phyloP scores from a whole-genome alignment of 208 protist genomes.

The Acanthamoeba royreba region DNA sequence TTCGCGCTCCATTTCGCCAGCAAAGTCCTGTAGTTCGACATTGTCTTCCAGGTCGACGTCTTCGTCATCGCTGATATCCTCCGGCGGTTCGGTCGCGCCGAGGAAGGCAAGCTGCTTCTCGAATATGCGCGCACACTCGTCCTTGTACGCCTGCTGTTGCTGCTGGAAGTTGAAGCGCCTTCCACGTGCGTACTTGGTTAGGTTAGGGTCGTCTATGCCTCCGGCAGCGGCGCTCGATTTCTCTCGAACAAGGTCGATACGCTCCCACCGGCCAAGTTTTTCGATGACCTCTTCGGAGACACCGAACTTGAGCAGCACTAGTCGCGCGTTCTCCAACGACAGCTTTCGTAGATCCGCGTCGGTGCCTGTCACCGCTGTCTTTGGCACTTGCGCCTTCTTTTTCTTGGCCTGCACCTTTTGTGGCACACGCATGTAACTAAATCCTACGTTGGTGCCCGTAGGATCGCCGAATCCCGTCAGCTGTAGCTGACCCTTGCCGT shows the following conservation, averaged over 20 bases:
- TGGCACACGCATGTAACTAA: slow-evolving; percentile 57
- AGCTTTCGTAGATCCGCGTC: slow-evolving; percentile 71
- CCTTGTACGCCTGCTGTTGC: slow-evolving; percentile 60
- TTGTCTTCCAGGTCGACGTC: slow-evolving; percentile 19
- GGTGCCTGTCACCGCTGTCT: slow-evolving; percentile 68
- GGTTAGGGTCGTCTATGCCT: slow-evolving; percentile 9
- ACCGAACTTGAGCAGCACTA: slow-evolving; percentile 54
- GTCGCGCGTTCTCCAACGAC: slow-evolving; percentile 48
- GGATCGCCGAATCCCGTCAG: slow-evolving; percentile 63
- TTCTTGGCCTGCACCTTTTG: slow-evolving; percentile 54
- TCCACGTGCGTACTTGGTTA: slow-evolving; percentile 68
- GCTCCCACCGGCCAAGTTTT: slow-evolving; percentile 62
- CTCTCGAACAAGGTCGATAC: slow-evolving; percentile 62
- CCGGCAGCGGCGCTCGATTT: slow-evolving; percentile 60
- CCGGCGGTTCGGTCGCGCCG: background rate
- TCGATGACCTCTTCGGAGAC: slow-evolving; percentile 58
- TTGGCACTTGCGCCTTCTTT: slow-evolving; percentile 37
- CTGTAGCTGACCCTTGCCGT: slow-evolving; percentile 70
- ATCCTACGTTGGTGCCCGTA: slow-evolving; percentile 45
- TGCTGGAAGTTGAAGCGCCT: slow-evolving; percentile 58
- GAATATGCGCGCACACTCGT: slow-evolving; percentile 43
- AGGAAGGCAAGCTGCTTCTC: slow-evolving; percentile 28
- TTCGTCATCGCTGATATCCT: slow-evolving; percentile 10
- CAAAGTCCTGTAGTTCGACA: slow-evolving; percentile 41
- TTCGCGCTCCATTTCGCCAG: slow-evolving; percentile 37